phyloP scores from a whole-genome alignment of 2,329 filamentous ascomycete genomes.

The Nemania sp. region DNA sequence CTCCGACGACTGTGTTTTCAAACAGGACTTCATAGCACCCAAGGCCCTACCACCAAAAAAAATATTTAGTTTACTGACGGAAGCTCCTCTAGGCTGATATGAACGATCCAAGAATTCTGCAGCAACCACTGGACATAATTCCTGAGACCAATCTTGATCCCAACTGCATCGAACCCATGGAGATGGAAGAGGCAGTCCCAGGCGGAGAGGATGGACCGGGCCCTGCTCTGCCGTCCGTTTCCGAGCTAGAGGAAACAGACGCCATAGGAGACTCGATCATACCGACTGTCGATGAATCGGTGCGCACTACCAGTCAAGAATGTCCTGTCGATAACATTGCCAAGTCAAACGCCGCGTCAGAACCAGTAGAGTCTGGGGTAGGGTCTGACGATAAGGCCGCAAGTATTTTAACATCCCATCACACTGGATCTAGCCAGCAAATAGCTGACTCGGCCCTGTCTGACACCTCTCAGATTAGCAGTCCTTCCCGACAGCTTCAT shows the following conservation, averaged over 20 bases:
- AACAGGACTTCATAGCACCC: not conserved
- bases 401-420: slow-evolving; percentile 26
- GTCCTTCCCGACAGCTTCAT: slow-evolving; percentile 37
- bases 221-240: not conserved
- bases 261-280: not conserved
- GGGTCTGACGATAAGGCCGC: slow-evolving; percentile 1
- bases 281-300: not conserved
- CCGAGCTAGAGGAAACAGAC: not conserved
- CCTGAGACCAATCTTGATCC: slow-evolving; percentile 4
- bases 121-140: slow-evolving; percentile 40
- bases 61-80: slow-evolving; percentile 4
- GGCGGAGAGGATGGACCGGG: not conserved
- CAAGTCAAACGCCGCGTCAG: not conserved
- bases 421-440: slow-evolving; percentile 28
- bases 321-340: not conserved
- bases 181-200: not conserved
- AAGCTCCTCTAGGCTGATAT: slow-evolving; percentile 51
- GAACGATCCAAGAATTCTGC: slow-evolving; percentile 68
- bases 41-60: not conserved
- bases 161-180: not conserved
- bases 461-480: slow-evolving; percentile 35
- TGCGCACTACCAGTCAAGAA: not conserved
- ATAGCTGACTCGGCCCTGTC: slow-evolving; percentile 28
- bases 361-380: slow-evolving; percentile 1
- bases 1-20: not conserved